phyloP scores from a whole-genome alignment of 2,329 filamentous ascomycete genomes.

The Cladosporium sp. region DNA sequence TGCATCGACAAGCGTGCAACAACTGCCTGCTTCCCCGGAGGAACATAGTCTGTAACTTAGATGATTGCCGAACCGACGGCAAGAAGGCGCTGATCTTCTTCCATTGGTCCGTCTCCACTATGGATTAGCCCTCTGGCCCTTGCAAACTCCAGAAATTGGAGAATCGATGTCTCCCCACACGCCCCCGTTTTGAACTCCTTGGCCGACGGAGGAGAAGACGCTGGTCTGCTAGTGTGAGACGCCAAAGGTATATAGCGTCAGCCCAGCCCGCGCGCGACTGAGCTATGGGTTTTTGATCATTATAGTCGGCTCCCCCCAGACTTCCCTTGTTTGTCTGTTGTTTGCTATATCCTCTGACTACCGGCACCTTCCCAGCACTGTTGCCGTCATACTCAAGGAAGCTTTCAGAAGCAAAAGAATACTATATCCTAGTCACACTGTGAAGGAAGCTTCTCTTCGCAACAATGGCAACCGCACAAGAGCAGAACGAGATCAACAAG shows the following conservation, averaged over 20 bases:
- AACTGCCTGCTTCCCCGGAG: slow-evolving; percentile 4
- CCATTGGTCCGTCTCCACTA: slow-evolving; percentile 18
- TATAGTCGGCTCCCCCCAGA: neutral
- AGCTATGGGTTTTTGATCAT: no score
- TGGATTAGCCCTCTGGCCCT: slow-evolving; percentile 3
- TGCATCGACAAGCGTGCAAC: neutral
- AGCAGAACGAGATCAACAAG: slow-evolving; percentile 31
- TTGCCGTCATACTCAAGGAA: neutral
- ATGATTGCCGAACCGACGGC: slow-evolving; percentile 11
- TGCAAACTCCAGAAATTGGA: slow-evolving; percentile 1
- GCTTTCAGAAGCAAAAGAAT: neutral
- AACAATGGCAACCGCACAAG: slow-evolving; percentile 40
- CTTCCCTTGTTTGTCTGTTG: slow-evolving; percentile 11
- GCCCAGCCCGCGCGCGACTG: slow-evolving; percentile 3
- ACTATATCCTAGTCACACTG: neutral
- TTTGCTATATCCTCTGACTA: neutral
- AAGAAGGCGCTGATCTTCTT: slow-evolving; percentile 7
- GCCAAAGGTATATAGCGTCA: slow-evolving; percentile 11
- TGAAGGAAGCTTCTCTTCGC: slow-evolving; percentile 3
- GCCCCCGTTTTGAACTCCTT: slow-evolving; percentile 8
- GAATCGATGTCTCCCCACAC: slow-evolving; percentile 11
- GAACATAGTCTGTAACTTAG: slow-evolving; percentile 6
- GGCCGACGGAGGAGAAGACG: slow-evolving; percentile 11
- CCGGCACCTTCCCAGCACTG: neutral
- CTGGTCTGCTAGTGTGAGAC: slow-evolving; percentile 10